Conservation (phyloP, 2,329 filamentous ascomycete species). For the Penicillium hesseltinei region DNA sequence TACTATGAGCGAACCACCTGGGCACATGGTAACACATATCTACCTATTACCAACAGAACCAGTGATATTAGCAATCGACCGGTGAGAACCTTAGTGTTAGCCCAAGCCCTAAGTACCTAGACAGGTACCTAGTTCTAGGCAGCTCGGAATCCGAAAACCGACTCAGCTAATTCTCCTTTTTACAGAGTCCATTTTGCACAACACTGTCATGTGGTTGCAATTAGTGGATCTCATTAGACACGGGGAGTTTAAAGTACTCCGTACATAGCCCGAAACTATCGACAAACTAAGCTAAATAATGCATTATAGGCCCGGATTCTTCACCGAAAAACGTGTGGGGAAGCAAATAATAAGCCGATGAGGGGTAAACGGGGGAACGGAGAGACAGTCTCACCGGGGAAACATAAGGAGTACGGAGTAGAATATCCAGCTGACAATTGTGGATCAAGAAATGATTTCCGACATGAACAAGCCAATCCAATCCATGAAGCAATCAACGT, state of each 20-base stretch:
- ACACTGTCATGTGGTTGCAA: background rate
- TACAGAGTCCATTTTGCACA: background rate
- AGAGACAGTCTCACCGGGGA: background rate
- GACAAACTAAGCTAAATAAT: constrained; percentile 1
- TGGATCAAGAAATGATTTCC: background rate
- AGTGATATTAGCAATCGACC: background rate
- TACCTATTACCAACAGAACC: background rate
- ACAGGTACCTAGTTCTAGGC: background rate
- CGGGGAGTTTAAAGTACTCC: background rate
- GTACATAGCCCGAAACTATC: background rate
- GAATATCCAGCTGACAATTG: background rate
- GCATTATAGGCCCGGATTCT: constrained; percentile 13
- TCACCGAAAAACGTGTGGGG: constrained; percentile 20
- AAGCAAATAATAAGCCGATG: constrained; percentile 5
- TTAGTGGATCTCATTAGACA: background rate
- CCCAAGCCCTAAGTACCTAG: background rate
- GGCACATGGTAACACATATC: background rate
- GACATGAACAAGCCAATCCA: constrained; percentile 10
- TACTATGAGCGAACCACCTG: background rate
- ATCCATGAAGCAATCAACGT: constrained; percentile 10
- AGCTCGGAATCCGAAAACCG: background rate
- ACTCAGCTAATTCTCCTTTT: constrained; percentile 5
- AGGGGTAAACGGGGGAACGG: constrained; percentile 6
- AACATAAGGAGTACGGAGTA: background rate
- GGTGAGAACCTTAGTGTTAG: constrained; percentile 10